phyloP scores from a whole-genome alignment of 2,329 filamentous ascomycete genomes.

The Diaporthe australafricana region DNA sequence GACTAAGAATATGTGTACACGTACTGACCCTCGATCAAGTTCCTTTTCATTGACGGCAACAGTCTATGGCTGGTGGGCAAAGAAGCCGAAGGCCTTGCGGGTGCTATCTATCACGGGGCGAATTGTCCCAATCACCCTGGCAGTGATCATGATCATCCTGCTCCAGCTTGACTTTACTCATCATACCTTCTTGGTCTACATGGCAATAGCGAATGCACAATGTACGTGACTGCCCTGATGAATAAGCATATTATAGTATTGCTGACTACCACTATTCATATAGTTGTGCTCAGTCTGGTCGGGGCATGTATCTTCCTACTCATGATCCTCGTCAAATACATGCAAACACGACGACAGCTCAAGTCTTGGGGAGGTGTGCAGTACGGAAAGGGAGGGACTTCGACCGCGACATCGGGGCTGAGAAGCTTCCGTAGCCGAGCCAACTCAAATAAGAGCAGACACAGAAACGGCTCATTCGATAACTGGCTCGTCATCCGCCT shows the following conservation, averaged over 20 bases:
- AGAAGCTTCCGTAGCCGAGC: slow-evolving; percentile 22
- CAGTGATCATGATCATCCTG: slow-evolving; percentile 20
- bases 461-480: slow-evolving; percentile 25
- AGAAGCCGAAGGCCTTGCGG: slow-evolving; percentile 5
- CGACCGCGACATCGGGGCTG: neutral
- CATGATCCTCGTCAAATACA: slow-evolving; percentile 34
- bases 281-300: slow-evolving; percentile 29
- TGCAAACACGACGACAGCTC: slow-evolving; percentile 30
- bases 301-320: slow-evolving; percentile 33
- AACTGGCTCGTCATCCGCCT: slow-evolving; percentile 36
- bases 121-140: slow-evolving; percentile 23
- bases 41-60: slow-evolving; percentile 34
- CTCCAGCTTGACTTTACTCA: slow-evolving; percentile 32
- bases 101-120: slow-evolving; percentile 26
- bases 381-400: slow-evolving; percentile 3
- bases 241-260: no score
- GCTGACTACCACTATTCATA: neutral
- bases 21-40: neutral
- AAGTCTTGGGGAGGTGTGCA: slow-evolving; percentile 25
- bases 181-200: slow-evolving; percentile 21
- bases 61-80: slow-evolving; percentile 36
- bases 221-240: slow-evolving; percentile 1
- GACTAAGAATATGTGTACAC: neutral
- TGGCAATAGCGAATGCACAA: slow-evolving; percentile 31
- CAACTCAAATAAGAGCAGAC: neutral